Evolutionary conservation across 768 basidiomycete species (phyloP).

Genomic region (Naganishia vishniacii): DNA sequence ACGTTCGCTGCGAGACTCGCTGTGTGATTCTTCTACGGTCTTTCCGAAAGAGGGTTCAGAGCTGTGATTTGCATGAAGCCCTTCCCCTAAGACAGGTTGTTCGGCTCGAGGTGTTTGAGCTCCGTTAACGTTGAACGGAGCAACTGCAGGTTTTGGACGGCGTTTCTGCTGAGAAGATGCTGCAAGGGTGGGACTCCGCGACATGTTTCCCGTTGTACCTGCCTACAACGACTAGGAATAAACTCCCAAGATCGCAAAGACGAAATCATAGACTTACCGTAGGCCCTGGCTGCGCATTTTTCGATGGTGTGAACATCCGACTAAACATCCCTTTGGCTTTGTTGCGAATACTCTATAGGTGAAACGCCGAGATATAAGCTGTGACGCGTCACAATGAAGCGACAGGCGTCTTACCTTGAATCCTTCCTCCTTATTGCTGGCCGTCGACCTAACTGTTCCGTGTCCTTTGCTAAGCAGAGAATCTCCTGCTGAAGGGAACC

Average conservation of each 20-base stretch:
- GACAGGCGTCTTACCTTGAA: slow-evolving; percentile 34
- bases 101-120: too few species aligned
- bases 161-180: too few species aligned
- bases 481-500: background rate
- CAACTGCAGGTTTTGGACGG: too few species aligned
- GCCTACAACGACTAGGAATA: background rate
- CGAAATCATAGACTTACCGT: slow-evolving; percentile 6
- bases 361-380: background rate
- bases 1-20: too few species aligned
- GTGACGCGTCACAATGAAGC: too few species aligned
- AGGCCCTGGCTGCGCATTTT: background rate
- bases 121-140: background rate
- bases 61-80: too few species aligned
- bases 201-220: background rate
- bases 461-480: background rate
- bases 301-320: slow-evolving; percentile 37
- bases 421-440: slow-evolving; percentile 28
- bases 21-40: too few species aligned
- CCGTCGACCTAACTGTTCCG: background rate
- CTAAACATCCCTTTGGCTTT: slow-evolving; percentile 44
- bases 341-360: slow-evolving; percentile 37
- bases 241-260: background rate
- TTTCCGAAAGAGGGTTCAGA: too few species aligned
- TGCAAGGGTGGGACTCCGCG: background rate
- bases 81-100: too few species aligned